Conservation (phyloP, 306 rosid genomes). For the Citrullus amarus region DNA sequence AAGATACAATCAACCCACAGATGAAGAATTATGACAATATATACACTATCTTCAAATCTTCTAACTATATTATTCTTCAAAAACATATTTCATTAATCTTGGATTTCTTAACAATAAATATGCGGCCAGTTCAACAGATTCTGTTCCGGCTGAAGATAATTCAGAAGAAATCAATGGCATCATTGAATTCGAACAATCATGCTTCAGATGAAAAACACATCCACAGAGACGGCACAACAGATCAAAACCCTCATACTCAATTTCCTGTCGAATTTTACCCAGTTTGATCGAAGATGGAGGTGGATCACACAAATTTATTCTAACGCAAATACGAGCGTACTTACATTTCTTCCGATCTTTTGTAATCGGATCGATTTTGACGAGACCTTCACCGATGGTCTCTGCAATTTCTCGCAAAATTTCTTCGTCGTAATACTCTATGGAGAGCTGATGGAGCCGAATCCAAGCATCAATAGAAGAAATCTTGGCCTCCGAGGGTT, state of each 20-base stretch:
- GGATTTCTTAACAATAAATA: too few relatives aligned
- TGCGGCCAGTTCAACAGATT: too few relatives aligned
- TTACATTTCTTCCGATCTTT: neutral
- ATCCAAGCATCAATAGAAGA: neutral
- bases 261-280: neutral
- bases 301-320: neutral
- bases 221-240: neutral
- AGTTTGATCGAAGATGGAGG: neutral
- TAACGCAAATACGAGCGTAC: neutral
- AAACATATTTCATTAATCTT: too few relatives aligned
- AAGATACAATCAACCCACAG: too few relatives aligned
- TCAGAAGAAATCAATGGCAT: too few relatives aligned
- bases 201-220: neutral
- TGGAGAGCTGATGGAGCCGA: neutral
- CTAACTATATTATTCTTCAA: too few relatives aligned
- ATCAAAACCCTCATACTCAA: conserved; percentile 1
- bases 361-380: neutral
- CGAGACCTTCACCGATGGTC: neutral
- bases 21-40: too few relatives aligned
- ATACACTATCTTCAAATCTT: too few relatives aligned
- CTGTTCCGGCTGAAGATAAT: too few relatives aligned
- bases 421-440: neutral
- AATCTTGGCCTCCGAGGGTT: neutral
- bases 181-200: neutral
- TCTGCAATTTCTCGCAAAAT: neutral